Conservation (phyloP, 768 basidiomycete species). For the Chalciporus chontae region DNA sequence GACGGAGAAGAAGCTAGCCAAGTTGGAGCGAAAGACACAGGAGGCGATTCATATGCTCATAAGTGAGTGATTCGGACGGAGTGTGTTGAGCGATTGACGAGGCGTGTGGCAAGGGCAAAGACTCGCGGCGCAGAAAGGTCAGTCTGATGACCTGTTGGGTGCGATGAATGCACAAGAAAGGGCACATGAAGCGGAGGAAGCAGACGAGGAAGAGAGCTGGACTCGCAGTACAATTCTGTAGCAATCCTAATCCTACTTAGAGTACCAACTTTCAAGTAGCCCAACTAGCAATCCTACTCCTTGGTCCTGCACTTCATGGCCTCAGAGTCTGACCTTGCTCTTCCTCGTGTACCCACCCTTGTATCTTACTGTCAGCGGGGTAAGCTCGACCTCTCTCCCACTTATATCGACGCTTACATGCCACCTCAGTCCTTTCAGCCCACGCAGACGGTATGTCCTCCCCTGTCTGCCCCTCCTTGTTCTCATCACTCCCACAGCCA, state of each 20-base stretch:
- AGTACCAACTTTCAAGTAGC: slow-evolving; percentile 3
- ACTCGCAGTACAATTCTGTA: slow-evolving; percentile 1
- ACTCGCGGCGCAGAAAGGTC: slow-evolving; percentile 73
- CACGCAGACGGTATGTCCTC: slow-evolving; percentile 57
- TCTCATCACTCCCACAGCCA: slow-evolving; percentile 40
- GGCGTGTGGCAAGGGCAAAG: slow-evolving; percentile 57
- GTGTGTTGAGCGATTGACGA: slow-evolving; percentile 7
- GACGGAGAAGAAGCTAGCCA: slow-evolving; percentile 84
- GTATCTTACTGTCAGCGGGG: slow-evolving; percentile 72
- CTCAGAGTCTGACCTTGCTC: slow-evolving; percentile 31
- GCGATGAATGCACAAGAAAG: slow-evolving; percentile 78
- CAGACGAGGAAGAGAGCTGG: slow-evolving; percentile 11
- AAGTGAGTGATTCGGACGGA: slow-evolving; percentile 50
- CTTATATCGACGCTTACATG: slow-evolving; percentile 4
- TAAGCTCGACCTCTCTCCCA: slow-evolving; percentile 31
- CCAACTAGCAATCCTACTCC: neutral
- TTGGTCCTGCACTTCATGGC: slow-evolving; percentile 24
- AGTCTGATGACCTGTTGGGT: slow-evolving; percentile 75
- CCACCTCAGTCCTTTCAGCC: slow-evolving; percentile 48
- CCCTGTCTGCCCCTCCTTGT: neutral
- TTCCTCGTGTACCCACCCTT: slow-evolving; percentile 55
- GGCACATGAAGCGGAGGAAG: slow-evolving; percentile 48
- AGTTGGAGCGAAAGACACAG: slow-evolving; percentile 87
- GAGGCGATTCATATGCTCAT: slow-evolving; percentile 92
- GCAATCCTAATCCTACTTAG: slow-evolving; percentile 1